Base-by-base conservation (phyloP, 768 basidiomycete genomes). In the Lenzites betulinus region DNA sequence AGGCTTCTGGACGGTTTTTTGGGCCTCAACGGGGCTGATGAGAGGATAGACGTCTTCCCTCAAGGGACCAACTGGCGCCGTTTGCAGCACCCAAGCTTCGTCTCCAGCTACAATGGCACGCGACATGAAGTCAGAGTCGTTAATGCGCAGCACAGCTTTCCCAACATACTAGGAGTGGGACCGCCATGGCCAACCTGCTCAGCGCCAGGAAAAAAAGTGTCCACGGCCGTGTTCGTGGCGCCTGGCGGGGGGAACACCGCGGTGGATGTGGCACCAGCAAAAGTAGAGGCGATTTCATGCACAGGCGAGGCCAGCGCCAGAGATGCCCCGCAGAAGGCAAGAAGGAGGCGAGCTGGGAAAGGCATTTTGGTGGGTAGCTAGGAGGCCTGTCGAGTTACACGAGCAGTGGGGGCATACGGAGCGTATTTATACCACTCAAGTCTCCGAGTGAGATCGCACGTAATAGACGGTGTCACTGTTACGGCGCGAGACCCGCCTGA, bases 111-210 rank as follows among this genome's bases (percentile, higher is more conserved):
- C 15, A 30, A 15, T n/a, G n/a, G n/a, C n/a, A n/a, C n/a, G n/a
- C n/a, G n/a, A n/a, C n/a, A n/a, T n/a, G 4, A 48, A 9, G 47
- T 16, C 12, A 13, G n/a, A 12, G 26, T 20, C 30, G 11, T 35
- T 7, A 1, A 35, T 46, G 26, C 38, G 55, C 3, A 18, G n/a
- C 38, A 28, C 30, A 25, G 23, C 20, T n/a, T 13, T 7, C 15
- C 23, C 35, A 26, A 54, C 76, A 56, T 64, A 81, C 81, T 83
- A 0, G 80, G 78, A 3, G 81, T 83, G 16, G 82, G 73, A 4
- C 81, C 82, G 25, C 78, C 57, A 60, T 77, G 78, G n/a, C 80
- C 81, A 11, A 83, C 77, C 43, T 78, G 69, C 13, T 70, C 68
- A 13, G 67, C 76, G 60, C 76, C 73, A 0, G 79, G 78, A 58